These are phyloP conservation scores for Aspergillus sp. DNA, from an alignment of 2,329 filamentous ascomycete species.

Conservation along the genomic window DNA sequence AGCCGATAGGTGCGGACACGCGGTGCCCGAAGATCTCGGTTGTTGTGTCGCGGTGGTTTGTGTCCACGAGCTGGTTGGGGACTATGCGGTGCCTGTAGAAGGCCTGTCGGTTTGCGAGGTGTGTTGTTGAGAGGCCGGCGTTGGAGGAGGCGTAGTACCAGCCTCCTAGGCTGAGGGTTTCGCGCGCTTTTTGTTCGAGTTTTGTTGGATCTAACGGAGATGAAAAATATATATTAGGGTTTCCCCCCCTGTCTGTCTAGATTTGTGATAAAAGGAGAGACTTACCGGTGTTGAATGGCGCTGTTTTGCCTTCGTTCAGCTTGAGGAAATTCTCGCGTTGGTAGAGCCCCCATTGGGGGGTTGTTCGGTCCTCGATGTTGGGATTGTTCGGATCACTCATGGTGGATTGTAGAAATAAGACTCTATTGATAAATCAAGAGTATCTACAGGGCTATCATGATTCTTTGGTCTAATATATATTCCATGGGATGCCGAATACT, in stretches of 20 bases:
- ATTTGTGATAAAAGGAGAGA: not conserved
- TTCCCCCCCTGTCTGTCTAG: not conserved
- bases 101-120: slow-evolving; percentile 60
- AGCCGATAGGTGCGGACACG: slow-evolving; percentile 61
- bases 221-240: not conserved
- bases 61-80: slow-evolving; percentile 62
- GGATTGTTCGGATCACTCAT: slow-evolving; percentile 52
- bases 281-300: slow-evolving; percentile 54
- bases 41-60: slow-evolving; percentile 55
- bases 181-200: slow-evolving; percentile 58
- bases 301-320: slow-evolving; percentile 50
- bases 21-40: slow-evolving; percentile 62
- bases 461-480: too few species aligned
- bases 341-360: slow-evolving; percentile 56
- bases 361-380: slow-evolving; percentile 51
- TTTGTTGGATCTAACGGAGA: slow-evolving; percentile 49
- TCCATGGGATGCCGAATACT: not conserved
- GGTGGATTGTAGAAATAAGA: not conserved
- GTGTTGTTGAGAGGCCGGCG: slow-evolving; percentile 42
- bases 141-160: slow-evolving; percentile 48
- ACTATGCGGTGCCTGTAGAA: slow-evolving; percentile 66
- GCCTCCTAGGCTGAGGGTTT: slow-evolving; percentile 57
- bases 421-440: too few species aligned
- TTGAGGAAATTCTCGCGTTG: slow-evolving; percentile 58
- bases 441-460: too few species aligned